Evolutionary conservation across 2,329 filamentous ascomycete species (phyloP).

Genomic region (Colletotrichum sp.): DNA sequence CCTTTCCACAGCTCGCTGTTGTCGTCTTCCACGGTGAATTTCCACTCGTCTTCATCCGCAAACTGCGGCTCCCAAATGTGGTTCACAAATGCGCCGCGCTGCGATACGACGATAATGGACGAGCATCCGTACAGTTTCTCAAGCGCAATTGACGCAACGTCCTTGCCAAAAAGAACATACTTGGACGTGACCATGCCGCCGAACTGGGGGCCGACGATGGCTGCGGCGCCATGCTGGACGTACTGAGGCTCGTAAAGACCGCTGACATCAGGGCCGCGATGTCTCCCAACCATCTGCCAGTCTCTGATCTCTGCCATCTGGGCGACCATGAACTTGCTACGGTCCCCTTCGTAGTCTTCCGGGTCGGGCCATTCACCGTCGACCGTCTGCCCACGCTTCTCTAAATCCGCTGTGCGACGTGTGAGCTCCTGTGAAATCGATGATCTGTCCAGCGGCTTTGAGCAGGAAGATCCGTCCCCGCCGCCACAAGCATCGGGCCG

Average conservation of each 20-base stretch:
- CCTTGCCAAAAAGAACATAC: background rate
- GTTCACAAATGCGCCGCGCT: background rate
- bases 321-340: background rate
- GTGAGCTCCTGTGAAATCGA: background rate
- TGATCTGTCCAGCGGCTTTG: background rate
- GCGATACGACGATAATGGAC: background rate
- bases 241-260: background rate
- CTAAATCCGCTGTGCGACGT: background rate
- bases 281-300: background rate
- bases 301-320: background rate
- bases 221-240: rapidly evolving
- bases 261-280: background rate
- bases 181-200: background rate
- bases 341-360: background rate
- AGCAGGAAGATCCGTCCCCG: background rate
- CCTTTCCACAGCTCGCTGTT: background rate
- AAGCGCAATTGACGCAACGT: background rate
- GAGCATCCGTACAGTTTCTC: background rate
- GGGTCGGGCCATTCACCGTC: background rate
- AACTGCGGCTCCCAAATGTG: background rate
- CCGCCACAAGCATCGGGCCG: background rate
- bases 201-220: rapidly evolving
- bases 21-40: background rate
- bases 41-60: background rate
- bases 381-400: background rate